phyloP scores from a whole-genome alignment of 1,284 basidiomycete species.

The Amylostereum areolatum region DNA sequence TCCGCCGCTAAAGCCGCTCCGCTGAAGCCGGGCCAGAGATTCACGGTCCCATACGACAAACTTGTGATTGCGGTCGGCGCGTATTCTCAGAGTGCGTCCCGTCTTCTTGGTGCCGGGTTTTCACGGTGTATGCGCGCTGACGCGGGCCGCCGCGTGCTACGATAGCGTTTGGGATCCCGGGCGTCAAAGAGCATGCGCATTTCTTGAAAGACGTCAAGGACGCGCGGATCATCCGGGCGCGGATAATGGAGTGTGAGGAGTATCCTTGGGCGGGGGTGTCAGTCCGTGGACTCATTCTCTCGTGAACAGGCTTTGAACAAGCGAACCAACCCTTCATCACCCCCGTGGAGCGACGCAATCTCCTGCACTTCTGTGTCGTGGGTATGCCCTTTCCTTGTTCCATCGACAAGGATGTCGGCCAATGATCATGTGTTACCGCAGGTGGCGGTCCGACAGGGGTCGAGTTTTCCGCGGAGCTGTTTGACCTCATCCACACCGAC shows the following conservation, averaged over 20 bases:
- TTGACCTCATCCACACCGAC: slow-evolving; percentile 79
- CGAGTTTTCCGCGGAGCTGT: slow-evolving; percentile 83
- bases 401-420: background rate
- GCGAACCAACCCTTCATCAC: slow-evolving; percentile 68
- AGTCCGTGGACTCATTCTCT: too few relatives aligned
- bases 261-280: too few relatives aligned
- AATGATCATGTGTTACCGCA: slow-evolving; percentile 15
- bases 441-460: slow-evolving; percentile 77
- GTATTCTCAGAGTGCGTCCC: slow-evolving; percentile 68
- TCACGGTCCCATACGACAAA: slow-evolving; percentile 69
- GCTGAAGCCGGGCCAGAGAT: slow-evolving; percentile 17
- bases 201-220: slow-evolving; percentile 83
- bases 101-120: slow-evolving; percentile 8
- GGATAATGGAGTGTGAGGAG: slow-evolving; percentile 65
- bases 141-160: background rate
- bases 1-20: background rate
- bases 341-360: slow-evolving; percentile 56
- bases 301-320: slow-evolving; percentile 62
- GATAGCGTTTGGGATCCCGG: slow-evolving; percentile 57
- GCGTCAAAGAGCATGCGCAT: slow-evolving; percentile 72
- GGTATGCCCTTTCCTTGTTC: slow-evolving; percentile 31
- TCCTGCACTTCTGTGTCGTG: slow-evolving; percentile 79
- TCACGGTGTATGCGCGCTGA: background rate
- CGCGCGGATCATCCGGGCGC: slow-evolving; percentile 71
- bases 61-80: slow-evolving; percentile 82